phyloP scores from a whole-genome alignment of 163 green algal species.

The Scenedesmus sp. region DNA sequence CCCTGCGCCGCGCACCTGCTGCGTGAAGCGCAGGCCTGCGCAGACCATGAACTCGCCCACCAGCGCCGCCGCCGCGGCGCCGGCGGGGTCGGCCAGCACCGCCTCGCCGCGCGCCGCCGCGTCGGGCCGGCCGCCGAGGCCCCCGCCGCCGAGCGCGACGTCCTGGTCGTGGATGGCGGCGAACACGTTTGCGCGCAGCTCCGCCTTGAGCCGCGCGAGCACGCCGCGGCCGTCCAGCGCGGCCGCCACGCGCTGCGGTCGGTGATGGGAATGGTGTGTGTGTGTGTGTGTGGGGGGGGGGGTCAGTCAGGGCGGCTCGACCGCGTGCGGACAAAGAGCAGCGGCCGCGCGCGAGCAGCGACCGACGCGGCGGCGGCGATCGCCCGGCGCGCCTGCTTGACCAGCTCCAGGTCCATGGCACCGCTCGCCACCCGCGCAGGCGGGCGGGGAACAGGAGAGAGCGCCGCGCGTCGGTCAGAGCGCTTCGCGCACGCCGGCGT shows the following conservation, averaged over 20 bases:
- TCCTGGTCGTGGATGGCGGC: conserved; percentile 60
- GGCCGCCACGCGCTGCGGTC: conserved; percentile 24
- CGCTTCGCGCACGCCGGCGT: too few species aligned
- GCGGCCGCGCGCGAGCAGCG: too few species aligned
- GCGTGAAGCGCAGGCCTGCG: too few species aligned
- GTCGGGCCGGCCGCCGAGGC: conserved; percentile 32
- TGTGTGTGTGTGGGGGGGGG: too few species aligned
- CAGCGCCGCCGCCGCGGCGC: too few species aligned
- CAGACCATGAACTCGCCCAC: too few species aligned
- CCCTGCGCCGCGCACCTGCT: too few species aligned
- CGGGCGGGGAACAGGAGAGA: too few species aligned
- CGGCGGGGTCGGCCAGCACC: conserved; percentile 14
- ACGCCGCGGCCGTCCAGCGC: conserved; percentile 32
- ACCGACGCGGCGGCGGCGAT: too few species aligned
- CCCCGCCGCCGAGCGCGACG: conserved; percentile 25
- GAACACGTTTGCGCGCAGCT: conserved; percentile 61
- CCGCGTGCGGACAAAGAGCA: neutral
- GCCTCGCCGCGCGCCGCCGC: conserved; percentile 20
- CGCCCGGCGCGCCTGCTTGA: conserved; percentile 1
- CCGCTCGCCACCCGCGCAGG: neutral
- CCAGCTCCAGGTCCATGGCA: conserved; percentile 14
- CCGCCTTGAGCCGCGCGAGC: conserved; percentile 39
- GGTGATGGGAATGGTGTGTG: too few species aligned
- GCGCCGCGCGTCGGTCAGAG: too few species aligned
- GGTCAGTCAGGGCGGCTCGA: too few species aligned